Evolutionary conservation across 2,329 filamentous ascomycete genomes (phyloP), one percentile per base, ranked within the genome.

Genomic region (Aspergillus fumigatus): DNA sequence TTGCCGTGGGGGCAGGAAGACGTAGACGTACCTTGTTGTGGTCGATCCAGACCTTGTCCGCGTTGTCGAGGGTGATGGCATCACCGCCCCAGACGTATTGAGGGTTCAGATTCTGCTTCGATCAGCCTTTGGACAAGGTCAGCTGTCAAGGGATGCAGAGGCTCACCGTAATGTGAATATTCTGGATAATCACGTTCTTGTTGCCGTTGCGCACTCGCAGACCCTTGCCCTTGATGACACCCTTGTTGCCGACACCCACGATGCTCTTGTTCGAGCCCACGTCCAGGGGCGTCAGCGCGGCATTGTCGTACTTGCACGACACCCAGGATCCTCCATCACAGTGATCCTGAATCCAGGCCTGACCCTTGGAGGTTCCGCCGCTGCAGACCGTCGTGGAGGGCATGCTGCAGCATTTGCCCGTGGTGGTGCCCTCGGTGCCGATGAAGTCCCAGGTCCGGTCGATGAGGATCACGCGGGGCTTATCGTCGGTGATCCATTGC

Each of bases 81-180:
- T 84, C 82, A 53, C 82, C 82, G 54, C 82, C 82, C 82, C 82
- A 85, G 63, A 85, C 81, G 64, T 83, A 82, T 67, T 81, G 65
- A 17, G 82, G 77, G 74, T 85, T 84, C 50, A 85, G 70, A 83
- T 84, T 52, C 62, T 64, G 45, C 29, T 23, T 23, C n/a, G 41
- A 23, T 45, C n/a, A 45, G 41, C 41, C 41, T 4, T 26, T 23
- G 32, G 8, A 27, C 11, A 2, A 17, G 11, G 11, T 4, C 14
- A 4, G 32, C 9, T 3, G 4, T n/a, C 32, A 38, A 3, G n/a
- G 29, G 25, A 26, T 26, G 2, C 25, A 26, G 25, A 10, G 7
- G 38, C 51, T 5, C 26, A 55, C 38, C 3, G 23, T 51, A n/a
- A 51, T 48, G 14, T 29, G 35, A 11, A 58, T 47, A 4, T 57